These are phyloP conservation scores for Eremochloa ophiuroides DNA, from an alignment of 176 grass and related monocot species.

Conservation along the genomic window DNA sequence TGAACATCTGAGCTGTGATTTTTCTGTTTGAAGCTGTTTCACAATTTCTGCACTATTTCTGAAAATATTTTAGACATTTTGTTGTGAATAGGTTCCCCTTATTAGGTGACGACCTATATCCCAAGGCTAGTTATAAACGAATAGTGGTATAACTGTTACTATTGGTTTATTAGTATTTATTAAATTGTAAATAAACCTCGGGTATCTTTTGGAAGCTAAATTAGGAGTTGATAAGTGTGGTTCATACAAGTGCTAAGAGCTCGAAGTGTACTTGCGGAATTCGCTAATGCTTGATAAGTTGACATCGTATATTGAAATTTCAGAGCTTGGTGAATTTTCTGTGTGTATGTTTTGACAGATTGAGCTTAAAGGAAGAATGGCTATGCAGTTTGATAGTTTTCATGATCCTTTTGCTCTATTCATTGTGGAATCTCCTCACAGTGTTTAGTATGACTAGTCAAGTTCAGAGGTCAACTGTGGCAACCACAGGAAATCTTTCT, in stretches of 20 bases:
- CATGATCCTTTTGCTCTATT: not conserved
- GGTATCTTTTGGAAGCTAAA: not conserved
- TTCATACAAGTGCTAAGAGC: not conserved
- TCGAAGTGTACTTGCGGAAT: not conserved
- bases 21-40: not conserved
- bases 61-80: not conserved
- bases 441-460: not conserved
- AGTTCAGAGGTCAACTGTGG: slow-evolving; percentile 3
- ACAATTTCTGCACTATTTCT: not conserved
- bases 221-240: not conserved
- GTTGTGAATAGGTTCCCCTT: not conserved
- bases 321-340: not conserved
- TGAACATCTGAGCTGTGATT: not conserved
- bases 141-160: not conserved
- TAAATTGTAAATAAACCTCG: not conserved
- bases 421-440: not conserved
- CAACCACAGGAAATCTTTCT: not conserved
- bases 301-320: not conserved
- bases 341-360: not conserved
- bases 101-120: not conserved
- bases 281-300: not conserved
- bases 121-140: not conserved
- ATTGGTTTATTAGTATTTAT: not conserved
- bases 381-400: not conserved
- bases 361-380: not conserved